Evolutionary conservation across 73 alveolate species (phyloP).

Genomic region (Tetrahymena thermophila): DNA sequence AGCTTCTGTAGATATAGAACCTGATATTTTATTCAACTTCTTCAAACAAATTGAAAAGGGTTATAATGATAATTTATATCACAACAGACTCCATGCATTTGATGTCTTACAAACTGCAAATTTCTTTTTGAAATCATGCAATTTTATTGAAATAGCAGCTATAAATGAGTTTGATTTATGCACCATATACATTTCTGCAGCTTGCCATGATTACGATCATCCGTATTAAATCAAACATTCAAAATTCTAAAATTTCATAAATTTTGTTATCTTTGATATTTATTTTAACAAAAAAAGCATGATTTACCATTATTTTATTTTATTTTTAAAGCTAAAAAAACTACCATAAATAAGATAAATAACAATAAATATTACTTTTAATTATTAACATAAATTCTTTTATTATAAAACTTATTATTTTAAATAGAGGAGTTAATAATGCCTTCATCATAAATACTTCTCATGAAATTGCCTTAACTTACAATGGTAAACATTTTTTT

Average conservation of each 20-base stretch:
- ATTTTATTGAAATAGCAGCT: conserved; percentile 56
- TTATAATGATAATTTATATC: conserved; percentile 55
- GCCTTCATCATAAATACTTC: conserved; percentile 70
- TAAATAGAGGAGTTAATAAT: conserved; percentile 61
- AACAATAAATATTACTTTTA: too few relatives aligned
- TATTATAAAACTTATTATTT: too few relatives aligned
- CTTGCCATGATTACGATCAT: conserved; percentile 82
- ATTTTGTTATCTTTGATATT: too few relatives aligned
- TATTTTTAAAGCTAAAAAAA: too few relatives aligned
- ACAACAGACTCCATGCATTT: conserved; percentile 73
- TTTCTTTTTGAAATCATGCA: conserved; percentile 50
- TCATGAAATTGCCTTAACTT: conserved; percentile 71
- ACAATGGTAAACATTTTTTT: conserved; percentile 40
- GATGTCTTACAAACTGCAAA: conserved; percentile 70
- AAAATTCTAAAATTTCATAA: neutral
- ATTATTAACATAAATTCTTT: too few relatives aligned
- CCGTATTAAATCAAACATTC: neutral
- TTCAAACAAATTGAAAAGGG: conserved; percentile 16
- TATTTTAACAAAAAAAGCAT: too few relatives aligned
- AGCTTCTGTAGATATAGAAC: conserved; percentile 23
- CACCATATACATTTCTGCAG: conserved; percentile 62
- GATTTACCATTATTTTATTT: too few relatives aligned
- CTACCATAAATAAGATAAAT: too few relatives aligned
- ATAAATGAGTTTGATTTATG: conserved; percentile 64
- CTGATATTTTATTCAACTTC: neutral